These are phyloP conservation scores for Aphanocladium album DNA, from an alignment of 2,329 filamentous ascomycete genomes.

Conservation along the genomic window DNA sequence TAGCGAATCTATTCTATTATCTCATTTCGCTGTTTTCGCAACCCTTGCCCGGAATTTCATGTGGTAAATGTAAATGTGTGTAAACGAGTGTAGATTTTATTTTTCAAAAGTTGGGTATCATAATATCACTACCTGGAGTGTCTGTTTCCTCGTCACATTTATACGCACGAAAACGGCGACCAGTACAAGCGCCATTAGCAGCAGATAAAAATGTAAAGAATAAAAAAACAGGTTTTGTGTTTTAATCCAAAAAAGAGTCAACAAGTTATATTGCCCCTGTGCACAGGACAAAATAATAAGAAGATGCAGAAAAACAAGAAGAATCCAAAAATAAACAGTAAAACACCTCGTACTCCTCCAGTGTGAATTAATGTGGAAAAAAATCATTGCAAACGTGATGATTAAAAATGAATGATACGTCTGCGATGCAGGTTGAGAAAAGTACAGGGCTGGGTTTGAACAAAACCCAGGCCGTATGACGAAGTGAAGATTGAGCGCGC, in stretches of 20 bases:
- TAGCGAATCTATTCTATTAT: background rate
- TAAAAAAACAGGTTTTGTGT: background rate
- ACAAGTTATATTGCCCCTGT: background rate
- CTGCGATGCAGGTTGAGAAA: slow-evolving; percentile 4
- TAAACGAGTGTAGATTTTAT: slow-evolving; percentile 7
- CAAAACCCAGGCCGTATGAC: background rate
- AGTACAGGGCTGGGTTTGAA: background rate
- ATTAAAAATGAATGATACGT: slow-evolving; percentile 9
- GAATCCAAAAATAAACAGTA: background rate
- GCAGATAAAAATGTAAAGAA: background rate
- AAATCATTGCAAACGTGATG: slow-evolving; percentile 12
- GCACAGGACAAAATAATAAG: background rate
- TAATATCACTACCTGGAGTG: slow-evolving; percentile 14
- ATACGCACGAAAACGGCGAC: background rate
- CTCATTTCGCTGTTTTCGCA: background rate
- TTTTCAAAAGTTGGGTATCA: slow-evolving; percentile 17
- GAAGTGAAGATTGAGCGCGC: background rate
- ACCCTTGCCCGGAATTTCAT: background rate
- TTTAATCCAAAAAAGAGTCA: background rate
- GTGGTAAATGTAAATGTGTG: background rate
- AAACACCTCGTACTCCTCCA: slow-evolving; percentile 9
- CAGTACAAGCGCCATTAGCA: background rate
- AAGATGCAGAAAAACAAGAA: background rate
- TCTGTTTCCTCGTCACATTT: background rate
- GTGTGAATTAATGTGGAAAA: slow-evolving; percentile 1